A percentile compares a stretch with the other conserved stretches of the same genome.
Evolutionary conservation across 2,329 filamentous ascomycete species (phyloP).

Genomic region (Stylonectria norvegica): DNA sequence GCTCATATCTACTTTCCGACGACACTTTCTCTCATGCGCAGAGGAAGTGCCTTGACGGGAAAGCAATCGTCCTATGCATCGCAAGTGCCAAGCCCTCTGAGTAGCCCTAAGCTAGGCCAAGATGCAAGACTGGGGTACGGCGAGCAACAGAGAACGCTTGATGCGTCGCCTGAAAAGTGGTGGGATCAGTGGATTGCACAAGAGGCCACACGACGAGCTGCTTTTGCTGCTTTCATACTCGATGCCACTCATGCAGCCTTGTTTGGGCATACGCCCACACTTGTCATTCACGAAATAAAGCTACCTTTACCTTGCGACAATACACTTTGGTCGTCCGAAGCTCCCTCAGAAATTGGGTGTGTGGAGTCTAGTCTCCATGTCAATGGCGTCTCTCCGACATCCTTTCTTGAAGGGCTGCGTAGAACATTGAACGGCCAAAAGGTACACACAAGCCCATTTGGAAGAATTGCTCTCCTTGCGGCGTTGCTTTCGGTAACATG

Average conservation of each 20-base stretch:
- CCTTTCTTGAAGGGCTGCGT: conserved; percentile 27
- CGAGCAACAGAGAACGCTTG: conserved; percentile 15
- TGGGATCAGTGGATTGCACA: conserved; percentile 31
- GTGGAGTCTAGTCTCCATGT: conserved; percentile 29
- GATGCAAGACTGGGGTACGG: conserved; percentile 8
- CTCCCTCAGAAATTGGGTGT: conserved; percentile 27
- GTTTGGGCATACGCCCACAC: conserved; percentile 28
- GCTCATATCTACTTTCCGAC: conserved; percentile 30
- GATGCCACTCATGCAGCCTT: conserved; percentile 28
- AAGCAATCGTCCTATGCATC: conserved; percentile 28
- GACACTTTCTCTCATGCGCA: conserved; percentile 26
- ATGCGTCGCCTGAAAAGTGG: conserved; percentile 25
- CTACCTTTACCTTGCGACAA: conserved; percentile 28
- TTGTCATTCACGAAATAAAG: conserved; percentile 29
- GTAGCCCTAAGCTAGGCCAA: conserved; percentile 20
- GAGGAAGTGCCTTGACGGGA: conserved; percentile 26
- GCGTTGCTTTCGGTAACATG: conserved; percentile 26
- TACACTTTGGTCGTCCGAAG: conserved; percentile 28
- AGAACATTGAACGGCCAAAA: conserved; percentile 26
- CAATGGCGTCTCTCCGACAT: conserved; percentile 25
- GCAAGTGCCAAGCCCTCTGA: conserved; percentile 21
- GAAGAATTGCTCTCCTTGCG: conserved; percentile 23
- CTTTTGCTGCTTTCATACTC: conserved; percentile 27
- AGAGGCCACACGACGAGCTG: conserved; percentile 27
- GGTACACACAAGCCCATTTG: conserved; percentile 27